phyloP scores from a whole-genome alignment of 164 flowering plant species.

The Aristolochia californica region DNA sequence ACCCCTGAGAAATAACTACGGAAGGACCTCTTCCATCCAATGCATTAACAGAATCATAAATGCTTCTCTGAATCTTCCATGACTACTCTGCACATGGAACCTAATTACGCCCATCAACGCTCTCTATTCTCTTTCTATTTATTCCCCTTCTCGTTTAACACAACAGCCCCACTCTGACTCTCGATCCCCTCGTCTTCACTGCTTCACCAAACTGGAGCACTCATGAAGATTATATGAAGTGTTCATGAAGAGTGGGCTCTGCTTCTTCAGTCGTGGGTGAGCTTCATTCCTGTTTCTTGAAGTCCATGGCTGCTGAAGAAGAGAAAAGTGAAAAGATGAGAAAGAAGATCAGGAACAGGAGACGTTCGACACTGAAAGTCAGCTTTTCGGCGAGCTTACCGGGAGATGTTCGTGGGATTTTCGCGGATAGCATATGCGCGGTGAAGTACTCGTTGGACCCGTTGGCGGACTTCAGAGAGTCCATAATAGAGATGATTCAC shows the following conservation, averaged over 20 bases:
- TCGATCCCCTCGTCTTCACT: constrained; percentile 5
- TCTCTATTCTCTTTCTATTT: constrained; percentile 6
- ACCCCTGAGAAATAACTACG: too few species aligned
- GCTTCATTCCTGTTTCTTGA: too few species aligned
- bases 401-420: constrained; percentile 27
- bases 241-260: not conserved
- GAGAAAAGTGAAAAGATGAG: constrained; percentile 11
- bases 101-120: too few species aligned
- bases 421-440: constrained; percentile 36
- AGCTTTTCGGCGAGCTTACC: constrained; percentile 58
- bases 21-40: too few species aligned
- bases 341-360: constrained; percentile 11
- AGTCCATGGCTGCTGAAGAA: constrained; percentile 7
- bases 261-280: not conserved
- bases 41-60: too few species aligned
- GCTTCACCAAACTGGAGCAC: constrained; percentile 1
- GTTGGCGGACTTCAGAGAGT: constrained; percentile 29
- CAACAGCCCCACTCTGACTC: constrained; percentile 20
- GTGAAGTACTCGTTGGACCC: constrained; percentile 38
- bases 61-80: too few species aligned
- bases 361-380: constrained; percentile 6
- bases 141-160: constrained; percentile 5
- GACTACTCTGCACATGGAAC: too few species aligned
- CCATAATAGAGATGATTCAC: constrained; percentile 40
- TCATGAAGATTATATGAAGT: too few species aligned